phyloP scores from a whole-genome alignment of 352 stramenopile genomes.

The Phytophthora hybrid region DNA sequence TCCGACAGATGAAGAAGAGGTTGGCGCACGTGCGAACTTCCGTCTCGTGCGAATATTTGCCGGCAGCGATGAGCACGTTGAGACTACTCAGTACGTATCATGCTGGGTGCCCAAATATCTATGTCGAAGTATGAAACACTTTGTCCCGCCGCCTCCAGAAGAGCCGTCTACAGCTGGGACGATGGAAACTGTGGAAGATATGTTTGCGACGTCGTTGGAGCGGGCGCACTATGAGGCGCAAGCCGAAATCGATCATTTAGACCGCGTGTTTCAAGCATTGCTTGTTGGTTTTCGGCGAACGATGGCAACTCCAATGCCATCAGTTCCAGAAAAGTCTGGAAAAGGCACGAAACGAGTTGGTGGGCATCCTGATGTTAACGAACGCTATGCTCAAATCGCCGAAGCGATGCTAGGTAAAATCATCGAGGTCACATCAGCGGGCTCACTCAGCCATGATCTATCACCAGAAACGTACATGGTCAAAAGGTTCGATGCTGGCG shows the following conservation, averaged over 20 bases:
- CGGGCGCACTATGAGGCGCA: constrained; percentile 35
- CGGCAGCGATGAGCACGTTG: constrained; percentile 22
- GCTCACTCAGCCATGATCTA: constrained; percentile 13
- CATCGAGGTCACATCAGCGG: constrained; percentile 34
- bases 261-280: constrained; percentile 46
- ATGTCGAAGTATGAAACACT: constrained; percentile 61
- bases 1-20: constrained; percentile 43
- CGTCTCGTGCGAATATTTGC: constrained; percentile 75
- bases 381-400: constrained; percentile 35
- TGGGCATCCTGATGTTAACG: constrained; percentile 17
- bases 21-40: constrained; percentile 46
- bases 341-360: constrained; percentile 21
- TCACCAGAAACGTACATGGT: constrained; percentile 27
- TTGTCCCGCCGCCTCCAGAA: constrained; percentile 18
- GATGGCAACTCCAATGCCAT: background rate
- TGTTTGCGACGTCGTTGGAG: constrained; percentile 36
- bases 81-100: constrained; percentile 60
- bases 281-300: constrained; percentile 31
- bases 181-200: constrained; percentile 6
- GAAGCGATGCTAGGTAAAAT: constrained; percentile 42
- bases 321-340: background rate
- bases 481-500: constrained; percentile 30
- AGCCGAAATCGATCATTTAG: constrained; percentile 35
- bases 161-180: constrained; percentile 9
- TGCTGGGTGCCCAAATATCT: constrained; percentile 84